phyloP scores from a whole-genome alignment of 2,329 filamentous ascomycete species.

The Cladorrhinum sp. region DNA sequence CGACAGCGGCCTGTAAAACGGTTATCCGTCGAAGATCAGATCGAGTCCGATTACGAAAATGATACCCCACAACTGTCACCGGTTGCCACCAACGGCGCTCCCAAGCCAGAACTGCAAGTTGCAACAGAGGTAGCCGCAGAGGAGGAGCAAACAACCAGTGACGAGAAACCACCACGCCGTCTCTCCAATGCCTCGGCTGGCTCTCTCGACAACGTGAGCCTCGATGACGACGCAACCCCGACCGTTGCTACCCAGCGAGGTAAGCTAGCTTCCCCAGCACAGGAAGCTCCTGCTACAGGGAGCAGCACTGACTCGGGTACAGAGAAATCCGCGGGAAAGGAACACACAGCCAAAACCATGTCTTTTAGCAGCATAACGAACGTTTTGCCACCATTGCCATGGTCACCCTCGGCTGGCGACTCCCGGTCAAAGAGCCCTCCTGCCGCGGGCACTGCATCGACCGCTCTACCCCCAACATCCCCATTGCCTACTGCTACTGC shows the following conservation, averaged over 20 bases:
- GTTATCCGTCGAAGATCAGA: constrained; percentile 26
- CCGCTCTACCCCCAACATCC: constrained; percentile 28
- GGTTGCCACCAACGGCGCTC: constrained; percentile 20
- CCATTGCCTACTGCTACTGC: constrained; percentile 22
- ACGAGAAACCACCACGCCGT: constrained; percentile 29
- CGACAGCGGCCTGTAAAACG: constrained; percentile 41
- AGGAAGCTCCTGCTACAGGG: neutral
- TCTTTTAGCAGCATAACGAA: constrained; percentile 70
- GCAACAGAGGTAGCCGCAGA: neutral
- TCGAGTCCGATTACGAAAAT: constrained; percentile 30
- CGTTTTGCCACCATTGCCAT: constrained; percentile 69
- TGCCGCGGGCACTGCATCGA: constrained; percentile 29
- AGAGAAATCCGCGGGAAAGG: constrained; percentile 29
- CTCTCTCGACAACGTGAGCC: constrained; percentile 59
- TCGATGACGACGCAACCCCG: constrained; percentile 54
- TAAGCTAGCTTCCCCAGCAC: constrained; percentile 6
- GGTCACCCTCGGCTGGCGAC: constrained; percentile 58
- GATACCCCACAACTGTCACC: constrained; percentile 25
- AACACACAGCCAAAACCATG: constrained; percentile 47
- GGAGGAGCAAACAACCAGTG: constrained; percentile 23
- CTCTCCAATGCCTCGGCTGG: constrained; percentile 45
- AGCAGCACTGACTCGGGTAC: constrained; percentile 16
- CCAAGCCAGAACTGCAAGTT: constrained; percentile 19
- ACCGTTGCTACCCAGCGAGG: constrained; percentile 26
- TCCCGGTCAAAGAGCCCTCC: constrained; percentile 46